Evolutionary conservation across 441 rosid genomes (phyloP).

Genomic region (Manihot esculenta): DNA sequence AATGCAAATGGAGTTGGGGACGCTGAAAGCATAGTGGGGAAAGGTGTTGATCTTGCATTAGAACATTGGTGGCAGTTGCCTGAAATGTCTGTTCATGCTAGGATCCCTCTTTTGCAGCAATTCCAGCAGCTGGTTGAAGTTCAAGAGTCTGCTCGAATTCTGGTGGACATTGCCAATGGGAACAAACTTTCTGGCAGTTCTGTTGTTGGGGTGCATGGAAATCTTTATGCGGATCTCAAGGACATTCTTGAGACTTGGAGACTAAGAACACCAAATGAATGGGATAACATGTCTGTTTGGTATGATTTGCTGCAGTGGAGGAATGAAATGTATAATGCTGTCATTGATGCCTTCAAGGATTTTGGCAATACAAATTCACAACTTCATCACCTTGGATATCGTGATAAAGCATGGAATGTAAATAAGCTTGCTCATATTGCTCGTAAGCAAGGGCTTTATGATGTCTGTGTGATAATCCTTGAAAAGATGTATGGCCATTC

Average conservation of each 20-base stretch:
- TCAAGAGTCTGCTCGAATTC: slow-evolving; percentile 91
- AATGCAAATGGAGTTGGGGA: slow-evolving; percentile 75
- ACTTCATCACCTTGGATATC: slow-evolving; percentile 96
- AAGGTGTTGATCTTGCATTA: slow-evolving; percentile 94
- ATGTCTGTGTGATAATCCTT: slow-evolving; percentile 87
- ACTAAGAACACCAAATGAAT: slow-evolving; percentile 92
- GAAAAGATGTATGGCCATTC: slow-evolving; percentile 99
- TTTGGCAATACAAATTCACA: slow-evolving; percentile 63
- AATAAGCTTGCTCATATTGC: slow-evolving; percentile 97
- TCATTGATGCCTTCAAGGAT: slow-evolving; percentile 95
- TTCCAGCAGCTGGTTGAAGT: slow-evolving; percentile 98
- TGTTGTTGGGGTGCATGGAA: slow-evolving; percentile 64
- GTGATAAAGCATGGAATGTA: slow-evolving; percentile 99
- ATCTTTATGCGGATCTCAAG: slow-evolving; percentile 89
- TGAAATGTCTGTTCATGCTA: slow-evolving; percentile 92
- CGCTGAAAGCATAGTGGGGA: slow-evolving; percentile 82
- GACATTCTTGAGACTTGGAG: slow-evolving; percentile 99
- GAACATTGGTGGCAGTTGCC: slow-evolving; percentile 99
- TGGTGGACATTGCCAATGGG: slow-evolving; percentile 85
- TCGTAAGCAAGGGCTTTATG: slow-evolving; percentile 94
- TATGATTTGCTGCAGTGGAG: slow-evolving; percentile 98
- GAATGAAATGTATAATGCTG: slow-evolving; percentile 92
- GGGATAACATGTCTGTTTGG: slow-evolving; percentile 98
- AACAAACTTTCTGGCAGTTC: slow-evolving; percentile 67
- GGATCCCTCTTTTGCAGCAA: slow-evolving; percentile 93